These are phyloP conservation scores for Flammula alnicola DNA, from an alignment of 1,284 basidiomycete genomes.

Conservation along the genomic window DNA sequence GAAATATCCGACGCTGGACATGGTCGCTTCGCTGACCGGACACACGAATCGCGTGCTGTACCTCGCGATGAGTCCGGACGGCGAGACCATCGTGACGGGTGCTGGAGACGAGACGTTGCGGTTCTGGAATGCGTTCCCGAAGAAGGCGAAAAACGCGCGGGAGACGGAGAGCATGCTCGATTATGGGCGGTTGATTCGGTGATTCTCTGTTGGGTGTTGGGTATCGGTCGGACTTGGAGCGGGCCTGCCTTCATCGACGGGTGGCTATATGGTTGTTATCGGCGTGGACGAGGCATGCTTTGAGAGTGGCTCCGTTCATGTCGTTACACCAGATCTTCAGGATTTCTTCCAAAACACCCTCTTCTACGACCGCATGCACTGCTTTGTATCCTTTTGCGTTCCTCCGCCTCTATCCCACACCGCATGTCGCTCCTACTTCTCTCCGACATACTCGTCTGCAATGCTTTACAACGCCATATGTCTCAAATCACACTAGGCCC, in stretches of 20 bases:
- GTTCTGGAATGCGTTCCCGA: constrained; percentile 96
- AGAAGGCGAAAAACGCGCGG: constrained; percentile 56
- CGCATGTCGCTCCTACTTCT: no score
- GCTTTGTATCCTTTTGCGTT: no score
- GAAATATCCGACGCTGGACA: constrained; percentile 93
- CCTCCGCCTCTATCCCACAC: no score
- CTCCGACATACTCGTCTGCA: no score
- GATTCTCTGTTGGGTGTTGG: constrained; percentile 8
- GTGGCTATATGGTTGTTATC: not conserved
- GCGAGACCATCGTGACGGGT: constrained; percentile 97
- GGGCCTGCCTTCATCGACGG: not conserved
- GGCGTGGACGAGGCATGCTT: no score
- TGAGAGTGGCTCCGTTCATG: no score
- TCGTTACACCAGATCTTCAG: no score
- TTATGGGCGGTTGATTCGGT: constrained; percentile 68
- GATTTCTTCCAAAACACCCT: no score
- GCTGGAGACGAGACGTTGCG: constrained; percentile 97
- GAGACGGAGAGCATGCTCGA: constrained; percentile 56
- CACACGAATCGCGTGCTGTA: constrained; percentile 96
- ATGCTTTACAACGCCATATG: no score
- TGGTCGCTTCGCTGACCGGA: constrained; percentile 93
- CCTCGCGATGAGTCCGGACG: constrained; percentile 95
- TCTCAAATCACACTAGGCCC: no score
- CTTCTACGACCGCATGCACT: no score
- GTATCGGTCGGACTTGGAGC: not conserved